These are phyloP conservation scores for Fusarium sp. DNA, from an alignment of 2,329 filamentous ascomycete genomes.

Conservation along the genomic window DNA sequence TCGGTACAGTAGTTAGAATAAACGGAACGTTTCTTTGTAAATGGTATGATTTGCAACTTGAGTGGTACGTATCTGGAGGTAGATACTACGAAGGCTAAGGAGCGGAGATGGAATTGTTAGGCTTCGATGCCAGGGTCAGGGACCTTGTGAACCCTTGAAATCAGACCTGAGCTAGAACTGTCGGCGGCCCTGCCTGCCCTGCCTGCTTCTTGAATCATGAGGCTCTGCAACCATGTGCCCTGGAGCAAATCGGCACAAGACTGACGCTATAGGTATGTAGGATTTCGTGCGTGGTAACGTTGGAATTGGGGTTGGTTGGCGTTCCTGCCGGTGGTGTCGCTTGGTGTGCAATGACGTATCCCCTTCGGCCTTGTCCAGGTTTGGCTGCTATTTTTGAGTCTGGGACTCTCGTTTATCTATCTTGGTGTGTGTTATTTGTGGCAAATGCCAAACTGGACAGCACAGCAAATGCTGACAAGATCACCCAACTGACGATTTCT, in stretches of 20 bases:
- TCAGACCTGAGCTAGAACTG: conserved; percentile 25
- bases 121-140: conserved; percentile 27
- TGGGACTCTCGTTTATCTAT: conserved; percentile 25
- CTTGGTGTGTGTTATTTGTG: conserved; percentile 29
- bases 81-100: neutral
- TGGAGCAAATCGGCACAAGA: conserved; percentile 4
- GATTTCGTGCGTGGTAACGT: conserved; percentile 24
- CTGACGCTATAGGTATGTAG: conserved; percentile 8
- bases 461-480: conserved; percentile 7
- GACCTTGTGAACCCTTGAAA: conserved; percentile 31
- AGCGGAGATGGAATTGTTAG: conserved; percentile 26
- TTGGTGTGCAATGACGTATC: conserved; percentile 39
- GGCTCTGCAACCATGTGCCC: conserved; percentile 38
- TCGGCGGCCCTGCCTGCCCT: conserved; percentile 16
- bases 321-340: conserved; percentile 12
- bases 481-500: conserved; percentile 6
- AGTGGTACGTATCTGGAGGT: conserved; percentile 5
- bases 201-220: conserved; percentile 39
- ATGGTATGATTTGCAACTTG: neutral
- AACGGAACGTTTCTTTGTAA: conserved; percentile 7
- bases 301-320: conserved; percentile 14
- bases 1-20: conserved; percentile 2
- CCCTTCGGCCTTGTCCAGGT: conserved; percentile 10
- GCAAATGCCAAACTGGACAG: conserved; percentile 17
- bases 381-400: conserved; percentile 17